A percentile compares a stretch with the other conserved stretches of the same genome.
Conservation (phyloP, 129 eudicot species). For the Scalesia atractyloides region DNA sequence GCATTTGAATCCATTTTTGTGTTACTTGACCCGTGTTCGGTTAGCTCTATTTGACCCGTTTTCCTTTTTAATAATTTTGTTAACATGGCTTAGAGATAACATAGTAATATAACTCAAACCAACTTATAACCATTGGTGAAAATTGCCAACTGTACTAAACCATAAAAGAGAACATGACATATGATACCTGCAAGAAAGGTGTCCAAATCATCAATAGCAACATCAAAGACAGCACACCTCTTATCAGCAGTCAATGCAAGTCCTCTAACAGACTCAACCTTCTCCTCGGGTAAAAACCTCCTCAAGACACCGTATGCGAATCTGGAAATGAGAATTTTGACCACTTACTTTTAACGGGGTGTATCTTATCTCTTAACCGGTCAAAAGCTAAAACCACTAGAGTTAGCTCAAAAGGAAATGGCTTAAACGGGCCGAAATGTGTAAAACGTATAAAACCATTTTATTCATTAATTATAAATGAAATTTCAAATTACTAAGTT, state of each 20-base stretch:
- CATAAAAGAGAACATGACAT: not conserved
- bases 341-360: not conserved
- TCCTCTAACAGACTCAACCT: conserved; percentile 72
- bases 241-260: conserved; percentile 78
- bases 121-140: not conserved
- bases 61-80: not conserved
- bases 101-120: not conserved
- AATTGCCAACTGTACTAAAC: not conserved
- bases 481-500: not conserved
- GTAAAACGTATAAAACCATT: not conserved
- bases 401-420: not conserved
- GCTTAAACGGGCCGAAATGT: not conserved
- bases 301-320: conserved; percentile 60
- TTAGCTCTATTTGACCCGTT: not conserved
- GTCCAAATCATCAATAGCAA: conserved; percentile 61
- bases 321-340: conserved; percentile 37
- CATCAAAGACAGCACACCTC: conserved; percentile 70
- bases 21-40: not conserved
- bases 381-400: not conserved
- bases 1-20: too few relatives aligned
- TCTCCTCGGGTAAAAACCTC: conserved; percentile 77
- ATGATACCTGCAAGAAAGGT: conserved; percentile 55
- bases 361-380: not conserved
- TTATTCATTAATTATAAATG: not conserved
- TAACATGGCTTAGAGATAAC: not conserved